Conservation (phyloP, 2,329 filamentous ascomycete genomes). For the Hypoxylon sp. region DNA sequence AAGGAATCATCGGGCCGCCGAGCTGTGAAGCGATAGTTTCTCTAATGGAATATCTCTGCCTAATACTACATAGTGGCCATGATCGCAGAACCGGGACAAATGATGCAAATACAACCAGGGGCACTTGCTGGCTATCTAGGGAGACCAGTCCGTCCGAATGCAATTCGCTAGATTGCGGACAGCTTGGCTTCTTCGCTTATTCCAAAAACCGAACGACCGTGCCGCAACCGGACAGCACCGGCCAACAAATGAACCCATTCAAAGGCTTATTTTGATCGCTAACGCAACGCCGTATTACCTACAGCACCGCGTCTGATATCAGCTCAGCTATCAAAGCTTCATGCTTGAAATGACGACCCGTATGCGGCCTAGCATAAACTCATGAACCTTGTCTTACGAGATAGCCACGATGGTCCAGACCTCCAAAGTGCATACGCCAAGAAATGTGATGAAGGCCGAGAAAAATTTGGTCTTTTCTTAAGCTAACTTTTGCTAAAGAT, state of each 20-base stretch:
- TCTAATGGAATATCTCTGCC: slow-evolving; percentile 10
- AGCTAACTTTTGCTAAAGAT: slow-evolving; percentile 2
- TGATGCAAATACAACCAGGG: neutral
- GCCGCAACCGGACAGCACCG: slow-evolving; percentile 32
- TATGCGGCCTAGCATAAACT: slow-evolving; percentile 15
- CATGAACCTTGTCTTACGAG: slow-evolving; percentile 16
- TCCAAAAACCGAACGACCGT: slow-evolving; percentile 20
- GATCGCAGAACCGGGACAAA: slow-evolving; percentile 3
- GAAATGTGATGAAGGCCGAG: slow-evolving; percentile 2
- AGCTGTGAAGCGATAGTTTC: neutral
- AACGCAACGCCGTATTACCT: slow-evolving; percentile 15
- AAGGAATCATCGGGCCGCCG: neutral
- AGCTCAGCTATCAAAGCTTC: slow-evolving; percentile 1
- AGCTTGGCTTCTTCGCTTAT: neutral
- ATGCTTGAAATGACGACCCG: neutral
- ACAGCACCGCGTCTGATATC: slow-evolving; percentile 19
- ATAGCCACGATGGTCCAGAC: slow-evolving; percentile 21
- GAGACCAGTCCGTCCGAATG: slow-evolving; percentile 6
- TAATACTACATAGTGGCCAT: slow-evolving; percentile 14
- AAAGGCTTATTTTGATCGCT: slow-evolving; percentile 18
- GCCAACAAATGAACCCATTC: slow-evolving; percentile 9
- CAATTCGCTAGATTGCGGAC: neutral
- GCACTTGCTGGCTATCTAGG: slow-evolving; percentile 15
- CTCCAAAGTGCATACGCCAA: slow-evolving; percentile 11
- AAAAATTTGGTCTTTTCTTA: slow-evolving; percentile 4